Conservation (phyloP, 1,284 basidiomycete species). For the Puccinia coronata region DNA sequence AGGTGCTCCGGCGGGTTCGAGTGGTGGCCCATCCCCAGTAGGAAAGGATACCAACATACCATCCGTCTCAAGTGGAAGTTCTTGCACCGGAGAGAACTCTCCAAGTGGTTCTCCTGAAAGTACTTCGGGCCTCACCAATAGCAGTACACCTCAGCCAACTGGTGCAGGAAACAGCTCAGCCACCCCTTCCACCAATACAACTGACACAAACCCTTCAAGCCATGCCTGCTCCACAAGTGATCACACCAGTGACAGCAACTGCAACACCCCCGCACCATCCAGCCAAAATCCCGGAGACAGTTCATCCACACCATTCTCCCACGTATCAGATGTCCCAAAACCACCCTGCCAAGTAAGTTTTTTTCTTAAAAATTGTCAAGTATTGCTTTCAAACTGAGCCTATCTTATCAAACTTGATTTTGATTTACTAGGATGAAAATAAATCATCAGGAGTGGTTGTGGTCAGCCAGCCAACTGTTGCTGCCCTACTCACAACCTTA, state of each 20-base stretch:
- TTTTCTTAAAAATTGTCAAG: background rate
- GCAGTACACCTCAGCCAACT: background rate
- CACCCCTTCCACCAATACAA: background rate
- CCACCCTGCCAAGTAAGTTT: background rate
- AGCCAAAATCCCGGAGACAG: constrained; percentile 5
- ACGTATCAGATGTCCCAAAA: background rate
- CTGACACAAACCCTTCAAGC: background rate
- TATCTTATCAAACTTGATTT: no score
- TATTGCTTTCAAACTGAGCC: no score
- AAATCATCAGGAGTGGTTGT: background rate
- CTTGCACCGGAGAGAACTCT: background rate
- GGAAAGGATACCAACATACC: background rate
- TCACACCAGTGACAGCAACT: background rate
- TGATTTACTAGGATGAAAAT: no score
- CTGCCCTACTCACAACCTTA: background rate
- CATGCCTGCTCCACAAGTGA: constrained; percentile 11
- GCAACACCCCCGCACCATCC: constrained; percentile 19
- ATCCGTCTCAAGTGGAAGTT: background rate
- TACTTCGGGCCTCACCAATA: background rate
- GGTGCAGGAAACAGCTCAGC: background rate
- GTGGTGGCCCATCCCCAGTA: background rate
- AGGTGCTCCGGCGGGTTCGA: background rate
- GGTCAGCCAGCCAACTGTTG: background rate
- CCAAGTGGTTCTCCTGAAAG: background rate
- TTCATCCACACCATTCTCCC: constrained; percentile 1